A percentile compares a stretch with the other conserved stretches of the same genome.
These are phyloP conservation scores for Cicer pinnatifidum DNA, from an alignment of 306 rosid genomes.

Conservation along the genomic window DNA sequence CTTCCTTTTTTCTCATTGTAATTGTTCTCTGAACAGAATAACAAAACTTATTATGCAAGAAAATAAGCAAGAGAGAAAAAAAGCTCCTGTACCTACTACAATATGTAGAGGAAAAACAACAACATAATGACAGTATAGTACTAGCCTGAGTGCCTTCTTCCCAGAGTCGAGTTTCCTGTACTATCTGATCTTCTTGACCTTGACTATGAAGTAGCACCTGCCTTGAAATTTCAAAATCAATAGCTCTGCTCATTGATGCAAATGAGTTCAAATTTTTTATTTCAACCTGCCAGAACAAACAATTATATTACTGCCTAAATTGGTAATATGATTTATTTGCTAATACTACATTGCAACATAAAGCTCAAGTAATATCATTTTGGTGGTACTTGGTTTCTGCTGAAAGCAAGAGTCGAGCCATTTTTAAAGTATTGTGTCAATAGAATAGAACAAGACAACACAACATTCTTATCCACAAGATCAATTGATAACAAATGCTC, in stretches of 20 bases:
- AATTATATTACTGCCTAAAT: slow-evolving; percentile 39
- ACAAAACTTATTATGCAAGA: slow-evolving; percentile 38
- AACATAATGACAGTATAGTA: slow-evolving; percentile 44
- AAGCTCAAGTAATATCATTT: not conserved
- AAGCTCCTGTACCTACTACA: slow-evolving; percentile 30
- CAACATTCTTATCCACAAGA: slow-evolving; percentile 20
- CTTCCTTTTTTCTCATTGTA: slow-evolving; percentile 98
- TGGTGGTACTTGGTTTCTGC: slow-evolving; percentile 1
- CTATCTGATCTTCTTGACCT: slow-evolving; percentile 77
- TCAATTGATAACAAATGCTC: not conserved
- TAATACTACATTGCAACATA: slow-evolving; percentile 33
- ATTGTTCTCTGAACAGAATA: slow-evolving; percentile 66
- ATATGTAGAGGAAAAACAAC: slow-evolving; percentile 35
- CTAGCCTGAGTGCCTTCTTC: slow-evolving; percentile 92
- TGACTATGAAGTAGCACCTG: slow-evolving; percentile 76
- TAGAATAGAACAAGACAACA: not conserved
- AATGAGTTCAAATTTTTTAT: slow-evolving; percentile 89
- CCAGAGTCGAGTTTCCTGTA: slow-evolving; percentile 94
- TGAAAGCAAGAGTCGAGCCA: not conserved
- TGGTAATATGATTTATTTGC: slow-evolving; percentile 1
- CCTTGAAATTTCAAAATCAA: slow-evolving; percentile 93
- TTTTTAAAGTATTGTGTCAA: slow-evolving; percentile 8
- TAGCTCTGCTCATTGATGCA: slow-evolving; percentile 79
- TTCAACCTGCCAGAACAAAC: slow-evolving; percentile 76
- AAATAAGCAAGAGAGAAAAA: slow-evolving; percentile 44